Percentiles rank a stretch among this genome's conserved stretches.
Conservation (phyloP, 192 early-diverging fungal species). For the Podila verticillata region DNA sequence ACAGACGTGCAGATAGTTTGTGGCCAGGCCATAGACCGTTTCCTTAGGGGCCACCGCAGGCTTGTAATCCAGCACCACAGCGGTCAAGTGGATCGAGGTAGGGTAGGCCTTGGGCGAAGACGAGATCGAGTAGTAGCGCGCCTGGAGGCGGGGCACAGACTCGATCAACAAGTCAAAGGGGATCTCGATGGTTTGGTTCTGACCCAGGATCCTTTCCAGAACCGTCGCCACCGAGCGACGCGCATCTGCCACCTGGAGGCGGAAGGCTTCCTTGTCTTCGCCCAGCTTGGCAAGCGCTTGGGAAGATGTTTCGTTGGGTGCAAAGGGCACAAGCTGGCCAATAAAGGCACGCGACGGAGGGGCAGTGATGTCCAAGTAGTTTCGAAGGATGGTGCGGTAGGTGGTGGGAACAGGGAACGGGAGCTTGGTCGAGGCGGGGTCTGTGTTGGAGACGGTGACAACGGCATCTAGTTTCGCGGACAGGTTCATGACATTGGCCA, state of each 20-base stretch:
- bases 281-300: constrained; percentile 63
- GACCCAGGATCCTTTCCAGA: constrained; percentile 69
- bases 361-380: constrained; percentile 90
- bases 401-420: constrained; percentile 93
- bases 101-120: constrained; percentile 85
- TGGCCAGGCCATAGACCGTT: constrained; percentile 84
- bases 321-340: constrained; percentile 67
- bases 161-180: constrained; percentile 88
- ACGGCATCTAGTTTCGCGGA: constrained; percentile 72
- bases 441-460: constrained; percentile 75
- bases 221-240: constrained; percentile 82
- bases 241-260: constrained; percentile 63
- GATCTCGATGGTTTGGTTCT: constrained; percentile 61
- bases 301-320: constrained; percentile 61
- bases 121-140: constrained; percentile 97
- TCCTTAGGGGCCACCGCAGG: constrained; percentile 56
- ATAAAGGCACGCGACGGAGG: constrained; percentile 78
- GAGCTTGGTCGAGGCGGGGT: constrained; percentile 79
- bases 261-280: constrained; percentile 75
- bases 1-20: constrained; percentile 87
- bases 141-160: constrained; percentile 80
- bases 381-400: constrained; percentile 85
- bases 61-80: constrained; percentile 88
- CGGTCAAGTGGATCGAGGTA: constrained; percentile 83
- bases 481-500: constrained; percentile 72